phyloP scores from a whole-genome alignment of 1,284 basidiomycete genomes.

The Tausonia pullulans region DNA sequence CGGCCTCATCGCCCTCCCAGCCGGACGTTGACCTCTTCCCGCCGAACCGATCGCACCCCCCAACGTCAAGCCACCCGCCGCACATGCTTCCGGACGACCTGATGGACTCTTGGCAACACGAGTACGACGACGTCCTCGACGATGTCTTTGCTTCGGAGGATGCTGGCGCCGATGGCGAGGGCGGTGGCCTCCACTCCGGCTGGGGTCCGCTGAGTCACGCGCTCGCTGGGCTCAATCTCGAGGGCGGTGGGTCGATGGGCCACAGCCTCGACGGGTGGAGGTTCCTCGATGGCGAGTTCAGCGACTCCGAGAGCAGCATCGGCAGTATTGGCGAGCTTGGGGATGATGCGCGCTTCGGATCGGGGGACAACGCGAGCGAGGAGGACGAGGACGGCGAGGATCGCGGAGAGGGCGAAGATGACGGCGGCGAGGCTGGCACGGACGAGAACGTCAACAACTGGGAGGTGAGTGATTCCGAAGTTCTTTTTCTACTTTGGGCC shows the following conservation, averaged over 20 bases:
- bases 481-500: not conserved
- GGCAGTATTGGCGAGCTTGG: constrained; percentile 76
- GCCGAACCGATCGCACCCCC: constrained; percentile 31
- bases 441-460: constrained; percentile 81
- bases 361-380: constrained; percentile 27
- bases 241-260: constrained; percentile 2
- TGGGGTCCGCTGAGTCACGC: constrained; percentile 17
- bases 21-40: constrained; percentile 41
- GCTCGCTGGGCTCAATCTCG: constrained; percentile 28
- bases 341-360: constrained; percentile 54
- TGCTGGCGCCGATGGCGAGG: not conserved
- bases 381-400: constrained; percentile 62
- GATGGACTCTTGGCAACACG: constrained; percentile 42
- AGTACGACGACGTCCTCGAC: constrained; percentile 42
- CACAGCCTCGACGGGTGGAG: constrained; percentile 15
- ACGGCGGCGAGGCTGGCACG: constrained; percentile 42
- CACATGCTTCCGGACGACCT: constrained; percentile 39
- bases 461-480: constrained; percentile 53
- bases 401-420: constrained; percentile 41
- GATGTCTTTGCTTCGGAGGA: constrained; percentile 35
- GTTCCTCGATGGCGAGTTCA: constrained; percentile 40
- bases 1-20: constrained; percentile 20
- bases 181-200: constrained; percentile 1
- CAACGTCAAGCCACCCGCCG: constrained; percentile 27
- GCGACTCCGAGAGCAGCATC: constrained; percentile 71